Percentiles rank a stretch among this genome's conserved stretches.
These are phyloP conservation scores for Hamamelis virginiana DNA, from an alignment of 164 flowering plant genomes.

Conservation along the genomic window DNA sequence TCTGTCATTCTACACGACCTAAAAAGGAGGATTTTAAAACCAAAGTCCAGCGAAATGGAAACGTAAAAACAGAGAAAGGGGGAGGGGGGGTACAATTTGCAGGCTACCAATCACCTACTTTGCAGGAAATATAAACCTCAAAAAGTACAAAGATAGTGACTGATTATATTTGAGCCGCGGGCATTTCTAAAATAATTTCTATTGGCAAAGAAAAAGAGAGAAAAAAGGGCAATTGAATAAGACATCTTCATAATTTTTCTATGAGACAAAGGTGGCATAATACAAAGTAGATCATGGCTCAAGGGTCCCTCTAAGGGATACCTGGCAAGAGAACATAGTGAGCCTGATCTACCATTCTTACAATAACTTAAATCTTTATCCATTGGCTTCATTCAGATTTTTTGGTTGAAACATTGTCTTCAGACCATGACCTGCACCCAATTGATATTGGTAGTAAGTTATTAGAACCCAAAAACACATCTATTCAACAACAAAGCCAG, in stretches of 20 bases:
- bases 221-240: conserved; percentile 1
- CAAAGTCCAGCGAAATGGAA: too few relatives aligned
- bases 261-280: conserved; percentile 39
- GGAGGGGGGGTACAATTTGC: conserved; percentile 1
- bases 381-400: conserved; percentile 18
- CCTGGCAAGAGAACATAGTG: conserved; percentile 20
- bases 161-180: conserved; percentile 2
- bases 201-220: conserved; percentile 6
- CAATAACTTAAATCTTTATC: conserved; percentile 22
- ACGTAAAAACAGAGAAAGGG: too few relatives aligned
- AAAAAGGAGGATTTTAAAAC: too few relatives aligned
- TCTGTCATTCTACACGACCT: too few relatives aligned
- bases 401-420: conserved; percentile 4
- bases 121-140: background rate
- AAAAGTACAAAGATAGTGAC: conserved; percentile 13
- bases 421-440: conserved; percentile 21
- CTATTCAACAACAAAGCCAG: too few relatives aligned
- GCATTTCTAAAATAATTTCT: conserved; percentile 21
- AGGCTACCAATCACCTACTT: background rate
- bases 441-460: background rate
- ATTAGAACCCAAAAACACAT: too few relatives aligned
- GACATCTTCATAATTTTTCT: conserved; percentile 33
- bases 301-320: conserved; percentile 21
- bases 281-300: conserved; percentile 39
- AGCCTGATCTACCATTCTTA: conserved; percentile 36